Conservation (phyloP, 2,329 filamentous ascomycete genomes). For the Thermoascus crustaceus region DNA sequence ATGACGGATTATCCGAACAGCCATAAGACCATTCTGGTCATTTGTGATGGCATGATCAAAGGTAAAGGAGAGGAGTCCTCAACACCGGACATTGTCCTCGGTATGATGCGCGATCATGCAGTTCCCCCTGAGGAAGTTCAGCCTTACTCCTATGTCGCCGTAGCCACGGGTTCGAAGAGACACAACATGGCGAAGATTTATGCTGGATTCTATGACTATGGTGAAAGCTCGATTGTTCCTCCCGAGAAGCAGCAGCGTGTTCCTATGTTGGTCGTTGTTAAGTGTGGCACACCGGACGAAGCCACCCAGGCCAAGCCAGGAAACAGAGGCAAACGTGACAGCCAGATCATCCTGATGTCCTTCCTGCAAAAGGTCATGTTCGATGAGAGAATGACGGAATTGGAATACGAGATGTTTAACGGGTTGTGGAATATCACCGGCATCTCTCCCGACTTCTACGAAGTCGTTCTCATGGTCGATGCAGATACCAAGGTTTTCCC, state of each 20-base stretch:
- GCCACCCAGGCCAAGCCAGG: constrained; percentile 74
- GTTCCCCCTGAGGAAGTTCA: constrained; percentile 73
- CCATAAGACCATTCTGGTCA: constrained; percentile 91
- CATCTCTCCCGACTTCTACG: constrained; percentile 96
- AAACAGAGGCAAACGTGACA: constrained; percentile 97
- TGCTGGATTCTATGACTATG: constrained; percentile 96
- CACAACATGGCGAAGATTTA: constrained; percentile 99
- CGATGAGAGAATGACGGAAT: constrained; percentile 97
- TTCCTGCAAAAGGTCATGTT: constrained; percentile 99
- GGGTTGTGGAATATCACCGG: constrained; percentile 98
- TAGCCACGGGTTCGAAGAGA: constrained; percentile 88
- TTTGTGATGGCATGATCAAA: constrained; percentile 97
- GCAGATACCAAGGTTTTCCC: constrained; percentile 99
- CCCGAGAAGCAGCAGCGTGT: constrained; percentile 87
- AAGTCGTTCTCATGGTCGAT: constrained; percentile 97
- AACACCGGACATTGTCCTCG: constrained; percentile 80
- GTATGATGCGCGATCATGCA: constrained; percentile 91
- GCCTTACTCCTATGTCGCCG: constrained; percentile 91
- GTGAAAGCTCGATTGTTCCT: constrained; percentile 68
- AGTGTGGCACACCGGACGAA: constrained; percentile 90
- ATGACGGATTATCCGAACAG: constrained; percentile 99
- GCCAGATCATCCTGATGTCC: constrained; percentile 98
- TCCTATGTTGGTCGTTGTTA: constrained; percentile 94
- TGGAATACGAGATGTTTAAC: constrained; percentile 99
- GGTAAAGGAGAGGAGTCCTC: constrained; percentile 79